phyloP scores from a whole-genome alignment of 2,329 filamentous ascomycete species.

The Pseudogymnoascus pannorum region DNA sequence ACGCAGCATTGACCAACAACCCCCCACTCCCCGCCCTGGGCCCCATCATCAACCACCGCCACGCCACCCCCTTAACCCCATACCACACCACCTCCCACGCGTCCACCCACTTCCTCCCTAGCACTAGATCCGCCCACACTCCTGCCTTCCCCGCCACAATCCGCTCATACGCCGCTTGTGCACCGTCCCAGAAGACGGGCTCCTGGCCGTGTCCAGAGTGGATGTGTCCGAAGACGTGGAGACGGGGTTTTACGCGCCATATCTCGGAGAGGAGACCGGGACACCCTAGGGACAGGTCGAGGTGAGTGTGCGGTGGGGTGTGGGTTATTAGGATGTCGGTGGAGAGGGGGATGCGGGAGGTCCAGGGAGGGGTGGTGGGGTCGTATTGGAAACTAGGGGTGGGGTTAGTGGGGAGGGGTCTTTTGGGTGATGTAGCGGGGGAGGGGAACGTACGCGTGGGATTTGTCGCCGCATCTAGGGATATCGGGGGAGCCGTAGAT shows the following conservation, averaged over 20 bases:
- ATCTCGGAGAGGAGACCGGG: conserved; percentile 49
- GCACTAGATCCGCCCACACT: conserved; percentile 27
- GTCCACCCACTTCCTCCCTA: conserved; percentile 40
- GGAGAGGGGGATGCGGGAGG: conserved; percentile 48
- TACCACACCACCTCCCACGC: conserved; percentile 42
- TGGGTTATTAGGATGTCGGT: conserved; percentile 61
- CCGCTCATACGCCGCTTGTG: conserved; percentile 37
- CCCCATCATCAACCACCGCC: conserved; percentile 47
- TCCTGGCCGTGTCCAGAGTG: conserved; percentile 55
- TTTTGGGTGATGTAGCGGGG: background rate
- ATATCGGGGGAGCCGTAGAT: conserved; percentile 80
- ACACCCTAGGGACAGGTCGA: conserved; percentile 47
- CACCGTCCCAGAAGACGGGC: conserved; percentile 54
- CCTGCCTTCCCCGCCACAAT: conserved; percentile 27
- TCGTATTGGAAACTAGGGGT: conserved; percentile 49
- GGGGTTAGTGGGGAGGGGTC: conserved; percentile 5
- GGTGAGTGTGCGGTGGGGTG: conserved; percentile 53
- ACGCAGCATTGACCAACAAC: conserved; percentile 54
- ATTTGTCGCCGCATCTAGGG: conserved; percentile 62
- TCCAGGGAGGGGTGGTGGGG: conserved; percentile 51
- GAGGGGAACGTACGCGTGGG: conserved; percentile 47
- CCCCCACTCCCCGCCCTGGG: conserved; percentile 41
- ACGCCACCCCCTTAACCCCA: conserved; percentile 48
- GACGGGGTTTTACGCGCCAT: conserved; percentile 48
- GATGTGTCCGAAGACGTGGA: conserved; percentile 63